Conservation (phyloP, 345 rosid genomes). For the Aquilaria sinensis region DNA sequence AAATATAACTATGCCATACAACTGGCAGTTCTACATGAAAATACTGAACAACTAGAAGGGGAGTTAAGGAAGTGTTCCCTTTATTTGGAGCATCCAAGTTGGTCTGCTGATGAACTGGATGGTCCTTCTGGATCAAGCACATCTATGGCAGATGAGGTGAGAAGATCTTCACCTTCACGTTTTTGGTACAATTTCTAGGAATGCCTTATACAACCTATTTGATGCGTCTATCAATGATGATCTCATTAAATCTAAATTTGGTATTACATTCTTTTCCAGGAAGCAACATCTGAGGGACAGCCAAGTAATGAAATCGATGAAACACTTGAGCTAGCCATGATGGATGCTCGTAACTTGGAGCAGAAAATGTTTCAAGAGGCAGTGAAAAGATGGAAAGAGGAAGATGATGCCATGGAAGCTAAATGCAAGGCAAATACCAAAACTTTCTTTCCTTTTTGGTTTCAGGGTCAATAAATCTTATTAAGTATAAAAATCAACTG, state of each 20-base stretch:
- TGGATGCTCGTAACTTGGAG: slow-evolving; percentile 35
- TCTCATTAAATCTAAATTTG: background rate
- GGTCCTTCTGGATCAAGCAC: slow-evolving; percentile 27
- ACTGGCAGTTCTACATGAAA: slow-evolving; percentile 47
- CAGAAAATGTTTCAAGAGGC: slow-evolving; percentile 35
- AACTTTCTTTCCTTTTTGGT: slow-evolving; percentile 1
- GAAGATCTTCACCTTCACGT: slow-evolving; percentile 15
- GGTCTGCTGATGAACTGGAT: slow-evolving; percentile 29
- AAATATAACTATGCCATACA: slow-evolving; percentile 40
- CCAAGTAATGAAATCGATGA: slow-evolving; percentile 22
- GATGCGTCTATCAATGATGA: background rate
- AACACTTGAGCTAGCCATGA: slow-evolving; percentile 35
- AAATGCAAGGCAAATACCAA: slow-evolving; percentile 49
- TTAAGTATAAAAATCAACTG: background rate
- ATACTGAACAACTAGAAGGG: slow-evolving; percentile 31
- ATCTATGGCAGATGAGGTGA: slow-evolving; percentile 38
- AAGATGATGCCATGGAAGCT: slow-evolving; percentile 62
- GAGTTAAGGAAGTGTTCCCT: slow-evolving; percentile 19
- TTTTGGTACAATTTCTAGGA: slow-evolving; percentile 6
- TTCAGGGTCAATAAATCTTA: background rate
- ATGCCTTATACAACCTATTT: background rate
- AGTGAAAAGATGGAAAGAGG: slow-evolving; percentile 49
- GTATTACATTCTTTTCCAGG: slow-evolving; percentile 33
- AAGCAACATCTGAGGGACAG: slow-evolving; percentile 29
- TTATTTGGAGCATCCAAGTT: slow-evolving; percentile 27